phyloP scores from a whole-genome alignment of 768 basidiomycete genomes.

The Terana coerulea region DNA sequence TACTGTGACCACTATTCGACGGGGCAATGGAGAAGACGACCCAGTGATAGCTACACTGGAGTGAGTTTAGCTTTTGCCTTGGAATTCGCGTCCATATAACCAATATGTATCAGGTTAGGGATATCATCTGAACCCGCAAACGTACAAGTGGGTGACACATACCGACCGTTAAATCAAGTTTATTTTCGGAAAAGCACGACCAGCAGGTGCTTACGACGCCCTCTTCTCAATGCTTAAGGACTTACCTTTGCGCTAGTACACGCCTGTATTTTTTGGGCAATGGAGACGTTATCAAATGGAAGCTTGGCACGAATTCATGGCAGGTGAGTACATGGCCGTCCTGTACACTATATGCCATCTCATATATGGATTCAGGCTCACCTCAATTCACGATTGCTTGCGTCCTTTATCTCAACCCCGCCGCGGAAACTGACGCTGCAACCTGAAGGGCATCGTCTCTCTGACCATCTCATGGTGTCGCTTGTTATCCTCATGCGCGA shows the following conservation, averaged over 20 bases:
- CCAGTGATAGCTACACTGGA: constrained; percentile 21
- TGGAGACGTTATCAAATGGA: constrained; percentile 21
- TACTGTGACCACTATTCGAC: constrained; percentile 18
- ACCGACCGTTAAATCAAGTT: constrained; percentile 15
- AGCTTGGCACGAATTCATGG: constrained; percentile 16
- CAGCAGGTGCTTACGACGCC: constrained; percentile 12
- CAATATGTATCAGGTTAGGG: constrained; percentile 11
- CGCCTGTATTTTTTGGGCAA: constrained; percentile 19
- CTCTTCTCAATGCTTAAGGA: constrained; percentile 7
- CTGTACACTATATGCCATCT: background rate
- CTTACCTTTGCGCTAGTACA: constrained; percentile 9
- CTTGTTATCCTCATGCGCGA: constrained; percentile 23
- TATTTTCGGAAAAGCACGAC: constrained; percentile 13
- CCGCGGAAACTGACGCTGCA: constrained; percentile 19
- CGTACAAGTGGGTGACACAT: constrained; percentile 15
- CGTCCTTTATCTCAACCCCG: constrained; percentile 15
- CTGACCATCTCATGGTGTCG: constrained; percentile 21
- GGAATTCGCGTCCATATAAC: background rate
- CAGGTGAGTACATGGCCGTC: constrained; percentile 13
- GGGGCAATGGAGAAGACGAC: constrained; percentile 18
- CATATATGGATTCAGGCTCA: constrained; percentile 9
- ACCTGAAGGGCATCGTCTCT: constrained; percentile 17
- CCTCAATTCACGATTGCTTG: constrained; percentile 14
- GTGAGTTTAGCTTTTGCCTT: constrained; percentile 15
- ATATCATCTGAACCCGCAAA: constrained; percentile 12